Evolutionary conservation across 2,329 filamentous ascomycete species (phyloP).

Genomic region (Didymella segeticola): DNA sequence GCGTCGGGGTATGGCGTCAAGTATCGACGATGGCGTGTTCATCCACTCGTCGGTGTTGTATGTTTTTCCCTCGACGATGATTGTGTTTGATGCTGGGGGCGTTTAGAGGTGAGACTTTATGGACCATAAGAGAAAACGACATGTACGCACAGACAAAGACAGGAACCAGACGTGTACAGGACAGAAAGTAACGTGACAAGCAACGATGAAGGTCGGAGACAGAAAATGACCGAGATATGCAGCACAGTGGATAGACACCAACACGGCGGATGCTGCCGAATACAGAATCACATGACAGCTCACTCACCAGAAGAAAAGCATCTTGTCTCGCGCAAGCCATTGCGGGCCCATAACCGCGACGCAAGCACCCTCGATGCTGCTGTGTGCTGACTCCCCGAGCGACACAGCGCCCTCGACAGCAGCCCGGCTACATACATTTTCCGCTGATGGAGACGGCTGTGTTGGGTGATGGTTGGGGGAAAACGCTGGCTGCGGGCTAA

Average conservation of each 20-base stretch:
- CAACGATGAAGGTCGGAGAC: slow-evolving; percentile 3
- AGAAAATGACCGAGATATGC: slow-evolving; percentile 9
- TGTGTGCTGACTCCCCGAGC: slow-evolving; percentile 24
- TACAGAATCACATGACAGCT: slow-evolving; percentile 39
- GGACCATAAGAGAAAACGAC: not conserved
- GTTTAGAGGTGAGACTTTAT: no score
- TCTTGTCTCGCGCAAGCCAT: slow-evolving; percentile 30
- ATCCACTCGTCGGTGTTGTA: slow-evolving; percentile 81
- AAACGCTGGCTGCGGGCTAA: slow-evolving; percentile 21
- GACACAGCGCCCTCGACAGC: slow-evolving; percentile 30
- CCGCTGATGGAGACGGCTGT: slow-evolving; percentile 10
- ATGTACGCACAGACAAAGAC: not conserved
- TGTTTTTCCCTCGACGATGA: slow-evolving; percentile 67
- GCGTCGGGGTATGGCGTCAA: slow-evolving; percentile 74
- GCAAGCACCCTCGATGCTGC: slow-evolving; percentile 13
- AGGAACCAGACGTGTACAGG: no score
- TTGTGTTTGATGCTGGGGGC: slow-evolving; percentile 30
- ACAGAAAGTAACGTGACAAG: not conserved
- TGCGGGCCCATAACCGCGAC: slow-evolving; percentile 16
- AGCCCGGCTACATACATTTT: slow-evolving; percentile 35
- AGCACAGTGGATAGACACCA: not conserved
- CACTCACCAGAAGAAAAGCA: slow-evolving; percentile 44
- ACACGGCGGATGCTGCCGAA: not conserved
- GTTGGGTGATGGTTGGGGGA: slow-evolving; percentile 21
- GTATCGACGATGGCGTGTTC: slow-evolving; percentile 79